These are phyloP conservation scores for Tribonema minus DNA, from an alignment of 108 stramenopile species.

Conservation along the genomic window DNA sequence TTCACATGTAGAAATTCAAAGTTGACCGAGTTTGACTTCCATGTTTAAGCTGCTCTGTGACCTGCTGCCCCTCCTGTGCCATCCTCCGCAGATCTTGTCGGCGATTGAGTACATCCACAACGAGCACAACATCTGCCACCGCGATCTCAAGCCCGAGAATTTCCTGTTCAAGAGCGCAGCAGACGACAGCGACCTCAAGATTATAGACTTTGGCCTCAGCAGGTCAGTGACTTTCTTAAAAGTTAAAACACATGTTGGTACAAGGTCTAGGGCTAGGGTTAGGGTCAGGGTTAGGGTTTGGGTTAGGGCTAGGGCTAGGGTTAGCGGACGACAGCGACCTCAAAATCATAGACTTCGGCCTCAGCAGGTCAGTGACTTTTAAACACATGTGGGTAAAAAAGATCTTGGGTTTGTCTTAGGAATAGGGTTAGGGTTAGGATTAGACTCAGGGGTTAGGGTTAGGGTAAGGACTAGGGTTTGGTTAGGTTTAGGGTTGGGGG, in stretches of 20 bases:
- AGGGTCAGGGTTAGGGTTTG: background rate
- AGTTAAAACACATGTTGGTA: no score
- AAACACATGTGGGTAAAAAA: no score
- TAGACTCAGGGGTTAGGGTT: no score
- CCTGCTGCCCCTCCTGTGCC: no score
- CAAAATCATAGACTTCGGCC: slow-evolving; percentile 98
- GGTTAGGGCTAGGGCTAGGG: no score
- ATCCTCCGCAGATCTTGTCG: slow-evolving; percentile 69
- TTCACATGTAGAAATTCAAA: no score
- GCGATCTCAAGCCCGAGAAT: slow-evolving; percentile 97
- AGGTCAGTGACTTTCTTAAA: no score
- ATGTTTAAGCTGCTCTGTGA: no score
- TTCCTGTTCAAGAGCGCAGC: slow-evolving; percentile 79
- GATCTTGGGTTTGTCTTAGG: background rate
- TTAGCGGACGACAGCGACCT: slow-evolving; percentile 66
- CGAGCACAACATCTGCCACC: slow-evolving; percentile 83
- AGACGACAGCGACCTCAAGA: slow-evolving; percentile 73
- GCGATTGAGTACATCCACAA: slow-evolving; percentile 88
- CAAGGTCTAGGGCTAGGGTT: background rate
- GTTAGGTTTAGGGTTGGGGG: no score
- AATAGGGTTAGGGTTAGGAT: no score
- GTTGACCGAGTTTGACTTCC: no score
- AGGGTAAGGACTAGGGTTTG: no score
- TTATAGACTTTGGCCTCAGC: slow-evolving; percentile 96
- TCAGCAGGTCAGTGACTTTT: slow-evolving; percentile 66